These are phyloP conservation scores for Wickerhamiella kazuoi DNA, from an alignment of 805 yeast genomes.

Conservation along the genomic window DNA sequence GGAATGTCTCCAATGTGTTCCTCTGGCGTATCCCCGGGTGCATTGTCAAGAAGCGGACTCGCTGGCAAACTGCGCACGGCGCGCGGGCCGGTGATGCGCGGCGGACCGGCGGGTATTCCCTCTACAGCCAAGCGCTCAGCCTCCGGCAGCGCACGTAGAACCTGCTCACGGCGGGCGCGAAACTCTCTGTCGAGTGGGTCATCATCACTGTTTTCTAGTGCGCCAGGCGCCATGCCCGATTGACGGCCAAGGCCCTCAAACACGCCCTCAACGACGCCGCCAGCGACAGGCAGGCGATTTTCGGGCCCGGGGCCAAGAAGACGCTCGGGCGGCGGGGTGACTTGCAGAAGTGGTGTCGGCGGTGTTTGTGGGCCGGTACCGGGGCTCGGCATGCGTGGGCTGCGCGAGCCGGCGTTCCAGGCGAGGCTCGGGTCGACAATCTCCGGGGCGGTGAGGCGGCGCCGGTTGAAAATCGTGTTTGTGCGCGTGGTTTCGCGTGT, in stretches of 20 bases:
- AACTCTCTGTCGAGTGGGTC: slow-evolving; percentile 13
- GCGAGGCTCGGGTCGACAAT: not conserved
- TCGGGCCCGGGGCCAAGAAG: not conserved
- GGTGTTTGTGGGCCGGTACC: too few relatives aligned
- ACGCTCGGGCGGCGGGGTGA: slow-evolving; percentile 1
- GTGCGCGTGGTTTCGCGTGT: not conserved
- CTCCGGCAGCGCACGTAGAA: slow-evolving; percentile 5
- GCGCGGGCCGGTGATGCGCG: not conserved
- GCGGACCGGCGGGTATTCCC: slow-evolving; percentile 1
- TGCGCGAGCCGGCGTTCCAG: not conserved
- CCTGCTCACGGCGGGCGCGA: slow-evolving; percentile 10
- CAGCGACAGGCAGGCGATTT: not conserved
- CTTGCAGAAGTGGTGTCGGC: slow-evolving; percentile 1
- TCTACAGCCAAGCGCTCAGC: not conserved
- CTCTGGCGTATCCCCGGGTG: not conserved
- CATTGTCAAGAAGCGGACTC: not conserved
- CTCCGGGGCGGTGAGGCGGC: not conserved
- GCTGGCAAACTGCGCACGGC: not conserved
- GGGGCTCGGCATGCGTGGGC: too few relatives aligned
- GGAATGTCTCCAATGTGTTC: slow-evolving; percentile 11
- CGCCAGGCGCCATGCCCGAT: slow-evolving; percentile 21
- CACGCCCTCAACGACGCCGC: not conserved
- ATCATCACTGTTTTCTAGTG: slow-evolving; percentile 7
- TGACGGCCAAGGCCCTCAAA: not conserved
- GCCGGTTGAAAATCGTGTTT: slow-evolving; percentile 3